Base-by-base conservation (phyloP, 768 basidiomycete genomes). In the Leccinum longicurvipes region DNA sequence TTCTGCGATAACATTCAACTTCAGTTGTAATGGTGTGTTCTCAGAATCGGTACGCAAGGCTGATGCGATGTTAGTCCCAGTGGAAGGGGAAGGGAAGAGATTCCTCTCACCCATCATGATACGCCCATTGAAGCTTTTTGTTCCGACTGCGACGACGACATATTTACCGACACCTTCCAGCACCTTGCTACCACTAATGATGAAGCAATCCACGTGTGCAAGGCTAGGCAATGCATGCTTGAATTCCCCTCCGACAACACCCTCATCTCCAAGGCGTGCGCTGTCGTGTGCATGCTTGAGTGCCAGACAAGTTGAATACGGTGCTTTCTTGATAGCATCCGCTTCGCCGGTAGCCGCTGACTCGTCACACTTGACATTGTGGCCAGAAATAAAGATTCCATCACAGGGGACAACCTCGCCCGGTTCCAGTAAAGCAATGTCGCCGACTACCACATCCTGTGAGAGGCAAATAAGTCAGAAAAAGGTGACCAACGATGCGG, bases 341-440 rank as follows among this genome's bases (percentile, higher is more conserved):
- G 90, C 91, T 75, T 99, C 97, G 61, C 96, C 97, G 0, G 97
- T 98, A 42, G 94, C 93, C 21, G 92, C 91, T 24, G 91, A 93
- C 71, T 98, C 97, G 66, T 99, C 97, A 69, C 95, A 98, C 67
- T 84, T 87, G 63, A 98, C 88, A 60, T 93, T 93, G 73, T 98
- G 92, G 21, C 97, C 96, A 8, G 82, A 77, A 27, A 99, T 74
- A 75, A 96, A 97, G 65, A 99, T 78, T 52, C 97, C 97, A 67
- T 99, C 97, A 72, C 93, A 96, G 47, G 97, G 97, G 15, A 98
- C 69, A 55, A 98, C 87, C 69, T 99, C 96, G 54, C 97, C 97
- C 1, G 97, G 93, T 76, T 98, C 95, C 36, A 98, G 71, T 17
- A 91, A 76, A 15, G 90, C 90, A 55, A 99, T 80, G 63, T 99